Conservation (phyloP, 192 early-diverging fungal genomes). For the Coemansia sp. region DNA sequence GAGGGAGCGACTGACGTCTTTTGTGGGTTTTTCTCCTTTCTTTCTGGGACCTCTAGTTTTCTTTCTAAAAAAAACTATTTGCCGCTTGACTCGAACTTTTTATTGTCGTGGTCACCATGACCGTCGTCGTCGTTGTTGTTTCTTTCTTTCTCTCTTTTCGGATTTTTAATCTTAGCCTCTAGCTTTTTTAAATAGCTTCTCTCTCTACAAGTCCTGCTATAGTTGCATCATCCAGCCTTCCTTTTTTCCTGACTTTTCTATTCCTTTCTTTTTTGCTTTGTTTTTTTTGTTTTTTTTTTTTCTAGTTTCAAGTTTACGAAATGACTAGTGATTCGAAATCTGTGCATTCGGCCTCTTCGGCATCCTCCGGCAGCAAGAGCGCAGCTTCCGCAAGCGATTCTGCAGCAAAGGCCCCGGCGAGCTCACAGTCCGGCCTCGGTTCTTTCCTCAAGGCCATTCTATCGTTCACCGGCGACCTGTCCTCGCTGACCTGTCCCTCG, state of each 20-base stretch:
- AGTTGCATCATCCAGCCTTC: neutral
- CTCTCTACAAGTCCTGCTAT: neutral
- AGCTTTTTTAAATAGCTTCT: neutral
- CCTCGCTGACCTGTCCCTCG: slow-evolving; percentile 73
- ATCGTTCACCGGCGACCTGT: slow-evolving; percentile 78
- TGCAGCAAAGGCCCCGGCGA: slow-evolving; percentile 54
- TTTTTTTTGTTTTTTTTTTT: slow-evolving; percentile 5
- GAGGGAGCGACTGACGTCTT: neutral
- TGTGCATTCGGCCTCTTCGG: slow-evolving; percentile 23
- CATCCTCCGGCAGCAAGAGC: slow-evolving; percentile 10
- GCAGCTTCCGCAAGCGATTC: slow-evolving; percentile 27
- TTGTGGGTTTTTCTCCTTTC: neutral
- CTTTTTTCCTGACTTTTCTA: neutral
- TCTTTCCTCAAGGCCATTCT: slow-evolving; percentile 67
- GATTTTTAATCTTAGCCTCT: neutral
- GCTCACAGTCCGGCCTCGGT: slow-evolving; percentile 61
- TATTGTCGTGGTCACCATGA: too few relatives aligned
- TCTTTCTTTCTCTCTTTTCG: neutral
- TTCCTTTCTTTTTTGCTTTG: neutral
- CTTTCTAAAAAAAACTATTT: too few relatives aligned
- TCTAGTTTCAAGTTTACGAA: neutral
- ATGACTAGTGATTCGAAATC: slow-evolving; percentile 49
- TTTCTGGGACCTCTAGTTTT: too few relatives aligned
- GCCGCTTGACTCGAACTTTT: too few relatives aligned
- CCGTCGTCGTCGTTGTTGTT: too few relatives aligned